A percentile compares a stretch with the other conserved stretches of the same genome.
Conservation (phyloP, 2,329 filamentous ascomycete species). For the Rhynchosporium agropyri region DNA sequence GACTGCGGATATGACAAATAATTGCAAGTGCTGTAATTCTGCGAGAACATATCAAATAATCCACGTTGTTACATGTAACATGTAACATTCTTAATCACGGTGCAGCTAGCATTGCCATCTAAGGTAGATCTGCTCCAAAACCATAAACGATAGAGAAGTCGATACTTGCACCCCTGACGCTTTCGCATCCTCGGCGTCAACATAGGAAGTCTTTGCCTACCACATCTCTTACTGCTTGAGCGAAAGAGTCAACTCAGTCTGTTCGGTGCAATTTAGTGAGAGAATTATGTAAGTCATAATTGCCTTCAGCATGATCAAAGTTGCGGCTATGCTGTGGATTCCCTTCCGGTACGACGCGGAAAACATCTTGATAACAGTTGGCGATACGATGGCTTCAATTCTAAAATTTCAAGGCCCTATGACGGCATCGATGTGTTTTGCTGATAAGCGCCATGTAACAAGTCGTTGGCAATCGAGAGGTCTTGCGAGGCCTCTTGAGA, state of each 20-base stretch:
- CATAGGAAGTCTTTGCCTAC: background rate
- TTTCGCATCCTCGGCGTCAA: background rate
- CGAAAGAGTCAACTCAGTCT: background rate
- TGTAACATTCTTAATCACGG: too few species aligned
- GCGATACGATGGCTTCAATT: background rate
- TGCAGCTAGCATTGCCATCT: too few species aligned
- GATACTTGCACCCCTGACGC: background rate
- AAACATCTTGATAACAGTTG: background rate
- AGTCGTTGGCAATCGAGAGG: background rate
- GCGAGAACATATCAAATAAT: too few species aligned
- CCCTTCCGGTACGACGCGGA: background rate
- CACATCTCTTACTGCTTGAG: background rate
- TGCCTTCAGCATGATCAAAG: background rate
- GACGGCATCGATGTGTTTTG: background rate
- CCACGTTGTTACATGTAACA: too few species aligned
- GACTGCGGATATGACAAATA: background rate
- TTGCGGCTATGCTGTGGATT: background rate
- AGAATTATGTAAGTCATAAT: background rate
- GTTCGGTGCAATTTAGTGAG: background rate
- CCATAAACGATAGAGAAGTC: background rate
- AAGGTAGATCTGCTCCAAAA: background rate
- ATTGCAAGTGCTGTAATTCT: background rate
- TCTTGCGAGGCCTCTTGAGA: slow-evolving; percentile 18
- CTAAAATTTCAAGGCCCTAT: background rate
- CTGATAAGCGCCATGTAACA: background rate